Evolutionary conservation across 2,329 filamentous ascomycete species (phyloP), one percentile per base, ranked within the genome.

Genomic region (Colletotrichum australisinense): DNA sequence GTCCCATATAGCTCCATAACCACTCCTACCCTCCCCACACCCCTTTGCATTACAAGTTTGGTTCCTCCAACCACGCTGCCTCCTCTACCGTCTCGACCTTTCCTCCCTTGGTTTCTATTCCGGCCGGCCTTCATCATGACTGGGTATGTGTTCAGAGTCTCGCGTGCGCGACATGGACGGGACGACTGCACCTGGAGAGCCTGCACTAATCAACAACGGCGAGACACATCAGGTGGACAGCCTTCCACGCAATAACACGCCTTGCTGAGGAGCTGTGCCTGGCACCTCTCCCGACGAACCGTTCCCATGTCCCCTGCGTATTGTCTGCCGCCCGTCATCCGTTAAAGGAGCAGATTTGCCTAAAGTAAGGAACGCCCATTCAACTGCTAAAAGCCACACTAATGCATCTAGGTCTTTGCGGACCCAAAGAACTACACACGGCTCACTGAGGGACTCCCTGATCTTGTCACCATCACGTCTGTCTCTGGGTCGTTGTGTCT

Each of bases 241-340:
- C 46, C 32, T 52, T 49, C n/a, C 56, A n/a, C 52, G 65, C 65
- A 63, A 57, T 22, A 24, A 16, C 52, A 28, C 55, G 52, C 14
- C 24, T 62, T 12, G 8, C 28, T 49, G 64, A n/a, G 49, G 28
- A 49, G 56, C 16, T 42, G 67, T 71, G 22, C 52, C 65, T 72
- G 66, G 55, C 66, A 55, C 42, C 53, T 46, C 57, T 58, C 58
- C 65, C 55, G 58, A 56, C 46, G 67, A 73, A 53, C 60, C 60
- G 53, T 35, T 28, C 67, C 49, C 38, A 22, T 63, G 67, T 62
- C 71, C 42, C 71, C 62, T 52, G 67, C 67, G 62, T 73, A 57
- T 32, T 19, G 46, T 73, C 67, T 73, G 49, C 71, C 71, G 62
- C 68, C 67, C 71, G 71, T 62, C 58, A 73, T 56, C 71, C 67